Conservation (phyloP, 140 eudicot genomes). For the Cichorium intybus region DNA sequence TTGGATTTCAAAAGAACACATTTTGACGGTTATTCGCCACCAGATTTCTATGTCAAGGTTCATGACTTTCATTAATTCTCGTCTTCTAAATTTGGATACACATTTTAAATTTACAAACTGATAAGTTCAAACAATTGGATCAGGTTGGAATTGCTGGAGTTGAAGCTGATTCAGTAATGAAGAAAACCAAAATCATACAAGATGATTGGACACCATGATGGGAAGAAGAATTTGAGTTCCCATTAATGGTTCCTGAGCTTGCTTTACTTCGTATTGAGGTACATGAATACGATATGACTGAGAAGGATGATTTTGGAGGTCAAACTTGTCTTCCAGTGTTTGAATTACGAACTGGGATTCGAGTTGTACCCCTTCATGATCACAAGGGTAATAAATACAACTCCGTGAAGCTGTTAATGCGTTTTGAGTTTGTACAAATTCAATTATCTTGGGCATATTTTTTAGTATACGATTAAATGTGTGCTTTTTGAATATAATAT, state of each 20-base stretch:
- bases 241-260: conserved; percentile 68
- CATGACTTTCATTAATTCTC: background rate
- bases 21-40: conserved; percentile 76
- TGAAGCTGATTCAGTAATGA: conserved; percentile 53
- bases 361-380: conserved; percentile 65
- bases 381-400: conserved; percentile 65
- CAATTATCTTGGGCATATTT: background rate
- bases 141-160: conserved; percentile 87
- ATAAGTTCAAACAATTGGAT: background rate
- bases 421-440: conserved; percentile 46
- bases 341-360: conserved; percentile 63
- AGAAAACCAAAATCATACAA: conserved; percentile 53
- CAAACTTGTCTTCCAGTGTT: conserved; percentile 84
- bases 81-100: background rate
- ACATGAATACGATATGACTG: conserved; percentile 67
- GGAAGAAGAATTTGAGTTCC: conserved; percentile 83
- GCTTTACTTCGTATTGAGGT: conserved; percentile 81
- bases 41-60: no score
- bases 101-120: background rate
- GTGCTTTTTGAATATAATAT: conserved; percentile 6
- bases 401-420: conserved; percentile 75
- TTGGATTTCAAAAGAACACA: conserved; percentile 66
- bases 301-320: conserved; percentile 81
- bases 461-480: background rate
- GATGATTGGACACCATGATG: conserved; percentile 78